Evolutionary conservation across 1,284 basidiomycete species (phyloP).

Genomic region (Agaricales sp.): DNA sequence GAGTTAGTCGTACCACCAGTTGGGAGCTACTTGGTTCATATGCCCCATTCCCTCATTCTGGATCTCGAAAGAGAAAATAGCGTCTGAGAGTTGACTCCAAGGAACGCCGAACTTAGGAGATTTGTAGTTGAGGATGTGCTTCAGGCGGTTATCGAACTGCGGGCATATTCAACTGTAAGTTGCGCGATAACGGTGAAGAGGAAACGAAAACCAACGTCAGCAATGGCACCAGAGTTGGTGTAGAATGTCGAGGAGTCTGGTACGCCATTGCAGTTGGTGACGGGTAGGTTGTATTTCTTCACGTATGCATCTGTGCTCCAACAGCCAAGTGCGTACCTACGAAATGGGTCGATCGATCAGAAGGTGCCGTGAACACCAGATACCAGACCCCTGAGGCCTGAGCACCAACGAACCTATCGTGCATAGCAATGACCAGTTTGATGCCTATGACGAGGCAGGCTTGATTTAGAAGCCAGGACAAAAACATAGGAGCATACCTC

Average conservation of each 20-base stretch:
- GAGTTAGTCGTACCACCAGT: constrained; percentile 13
- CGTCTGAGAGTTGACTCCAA: constrained; percentile 19
- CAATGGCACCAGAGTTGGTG: constrained; percentile 10
- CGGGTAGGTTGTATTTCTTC: constrained; percentile 10
- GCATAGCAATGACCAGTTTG: constrained; percentile 18
- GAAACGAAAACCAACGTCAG: constrained; percentile 8
- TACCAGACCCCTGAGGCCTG: no score
- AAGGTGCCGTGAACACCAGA: no score
- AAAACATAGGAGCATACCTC: constrained; percentile 9
- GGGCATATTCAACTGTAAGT: no score
- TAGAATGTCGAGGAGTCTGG: constrained; percentile 12
- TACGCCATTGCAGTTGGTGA: constrained; percentile 13
- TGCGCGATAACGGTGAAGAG: no score
- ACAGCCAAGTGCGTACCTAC: constrained; percentile 11
- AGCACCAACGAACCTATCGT: constrained; percentile 8
- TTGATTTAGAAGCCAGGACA: background rate
- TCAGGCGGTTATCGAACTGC: constrained; percentile 17
- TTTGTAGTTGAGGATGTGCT: constrained; percentile 17
- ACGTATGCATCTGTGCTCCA: constrained; percentile 11
- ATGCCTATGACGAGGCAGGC: constrained; percentile 5
- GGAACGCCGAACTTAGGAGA: constrained; percentile 15
- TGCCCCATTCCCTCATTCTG: constrained; percentile 20
- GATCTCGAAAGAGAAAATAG: constrained; percentile 18
- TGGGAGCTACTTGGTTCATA: constrained; percentile 15
- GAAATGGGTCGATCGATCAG: no score